Evolutionary conservation across 2,329 filamentous ascomycete species (phyloP).

Genomic region (Sclerotinia nivalis): DNA sequence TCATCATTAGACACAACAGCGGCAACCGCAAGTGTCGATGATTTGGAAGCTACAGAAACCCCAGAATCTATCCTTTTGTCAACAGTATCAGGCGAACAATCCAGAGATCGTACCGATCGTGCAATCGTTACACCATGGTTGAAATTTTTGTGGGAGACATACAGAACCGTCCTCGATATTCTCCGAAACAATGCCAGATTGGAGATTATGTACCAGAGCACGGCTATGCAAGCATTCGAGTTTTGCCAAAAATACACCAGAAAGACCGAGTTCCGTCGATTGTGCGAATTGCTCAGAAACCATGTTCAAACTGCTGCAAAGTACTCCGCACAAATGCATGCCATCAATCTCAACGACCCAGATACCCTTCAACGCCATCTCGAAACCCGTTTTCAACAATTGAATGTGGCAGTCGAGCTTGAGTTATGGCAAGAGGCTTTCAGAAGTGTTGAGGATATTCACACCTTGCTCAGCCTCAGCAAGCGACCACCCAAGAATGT

Average conservation of each 20-base stretch:
- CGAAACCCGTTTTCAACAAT: constrained; percentile 96
- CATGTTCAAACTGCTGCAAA: constrained; percentile 99
- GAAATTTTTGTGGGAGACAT: constrained; percentile 99
- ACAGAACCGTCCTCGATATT: constrained; percentile 96
- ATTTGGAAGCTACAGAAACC: constrained; percentile 95
- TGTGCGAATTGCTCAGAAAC: constrained; percentile 97
- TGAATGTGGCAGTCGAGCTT: constrained; percentile 96
- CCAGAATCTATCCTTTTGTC: constrained; percentile 97
- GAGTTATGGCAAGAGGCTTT: constrained; percentile 99
- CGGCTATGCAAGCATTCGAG: constrained; percentile 95
- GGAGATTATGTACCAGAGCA: constrained; percentile 97
- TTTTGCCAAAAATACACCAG: constrained; percentile 98
- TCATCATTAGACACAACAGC: constrained; percentile 76
- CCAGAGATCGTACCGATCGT: constrained; percentile 92
- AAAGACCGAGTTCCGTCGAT: constrained; percentile 98
- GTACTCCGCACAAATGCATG: constrained; percentile 98
- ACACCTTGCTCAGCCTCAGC: constrained; percentile 94
- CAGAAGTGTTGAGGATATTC: constrained; percentile 98
- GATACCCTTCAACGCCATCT: constrained; percentile 96
- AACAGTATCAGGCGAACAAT: constrained; percentile 97
- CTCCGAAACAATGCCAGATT: constrained; percentile 98
- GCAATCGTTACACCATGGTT: constrained; percentile 99
- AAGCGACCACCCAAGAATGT: constrained; percentile 97
- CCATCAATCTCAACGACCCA: constrained; percentile 96
- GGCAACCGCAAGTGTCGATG: constrained; percentile 77